Conservation (phyloP, 164 flowering plant species). For the Nymphaea colorata region DNA sequence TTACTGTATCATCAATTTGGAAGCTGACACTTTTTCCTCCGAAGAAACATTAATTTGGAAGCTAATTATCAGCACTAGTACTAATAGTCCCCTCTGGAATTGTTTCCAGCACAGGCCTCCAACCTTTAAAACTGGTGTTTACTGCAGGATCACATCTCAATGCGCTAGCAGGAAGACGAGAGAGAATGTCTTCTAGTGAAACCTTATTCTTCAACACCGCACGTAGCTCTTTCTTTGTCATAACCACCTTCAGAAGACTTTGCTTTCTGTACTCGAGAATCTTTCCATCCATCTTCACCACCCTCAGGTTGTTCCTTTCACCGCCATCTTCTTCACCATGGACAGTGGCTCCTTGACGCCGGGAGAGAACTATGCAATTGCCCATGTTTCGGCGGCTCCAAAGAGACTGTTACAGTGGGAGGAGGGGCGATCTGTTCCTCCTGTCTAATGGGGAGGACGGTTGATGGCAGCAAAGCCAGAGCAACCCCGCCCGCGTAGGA, state of each 20-base stretch:
- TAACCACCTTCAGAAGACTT: constrained; percentile 23
- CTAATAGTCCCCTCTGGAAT: constrained; percentile 21
- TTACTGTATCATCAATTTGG: no score
- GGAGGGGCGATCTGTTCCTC: background rate
- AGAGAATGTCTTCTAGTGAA: constrained; percentile 19
- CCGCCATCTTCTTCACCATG: background rate
- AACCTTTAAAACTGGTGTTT: background rate
- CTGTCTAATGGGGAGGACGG: background rate
- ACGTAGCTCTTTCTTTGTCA: constrained; percentile 41
- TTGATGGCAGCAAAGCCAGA: background rate
- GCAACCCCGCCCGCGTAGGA: background rate
- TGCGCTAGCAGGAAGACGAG: constrained; percentile 3
- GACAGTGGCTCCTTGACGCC: background rate
- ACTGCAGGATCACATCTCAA: constrained; percentile 5
- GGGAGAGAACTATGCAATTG: constrained; percentile 9
- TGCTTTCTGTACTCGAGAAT: constrained; percentile 14
- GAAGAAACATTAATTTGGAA: no score
- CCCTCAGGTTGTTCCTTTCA: constrained; percentile 4
- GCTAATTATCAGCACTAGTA: no score
- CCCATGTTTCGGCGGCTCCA: constrained; percentile 12
- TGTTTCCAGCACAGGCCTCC: constrained; percentile 30
- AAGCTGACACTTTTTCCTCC: no score
- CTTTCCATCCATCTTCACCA: constrained; percentile 20
- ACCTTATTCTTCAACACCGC: constrained; percentile 21
- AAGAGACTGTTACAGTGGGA: background rate